Conservation (phyloP, 1,139 yeast species). For the Pichia sp. region DNA sequence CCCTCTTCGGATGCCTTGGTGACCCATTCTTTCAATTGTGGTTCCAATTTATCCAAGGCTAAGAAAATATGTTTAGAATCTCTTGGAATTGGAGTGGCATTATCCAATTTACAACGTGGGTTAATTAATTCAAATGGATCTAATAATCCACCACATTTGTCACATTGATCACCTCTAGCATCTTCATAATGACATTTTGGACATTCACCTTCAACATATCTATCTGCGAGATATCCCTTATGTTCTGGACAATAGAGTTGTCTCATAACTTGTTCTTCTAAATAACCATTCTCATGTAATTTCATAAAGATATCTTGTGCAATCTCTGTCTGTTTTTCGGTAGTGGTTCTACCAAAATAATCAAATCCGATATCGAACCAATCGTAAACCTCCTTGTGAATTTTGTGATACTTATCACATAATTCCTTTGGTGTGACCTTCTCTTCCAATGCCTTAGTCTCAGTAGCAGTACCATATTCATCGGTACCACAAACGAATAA, state of each 20-base stretch:
- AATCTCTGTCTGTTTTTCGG: conserved; percentile 84
- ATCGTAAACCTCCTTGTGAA: conserved; percentile 86
- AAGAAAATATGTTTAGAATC: conserved; percentile 83
- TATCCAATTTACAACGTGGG: conserved; percentile 93
- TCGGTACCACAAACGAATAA: conserved; percentile 94
- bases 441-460: conserved; percentile 95
- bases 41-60: conserved; percentile 76
- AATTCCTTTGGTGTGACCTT: conserved; percentile 78
- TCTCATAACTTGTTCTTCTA: conserved; percentile 82
- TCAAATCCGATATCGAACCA: conserved; percentile 97
- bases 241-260: conserved; percentile 91
- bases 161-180: conserved; percentile 99
- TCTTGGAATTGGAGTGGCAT: conserved; percentile 69
- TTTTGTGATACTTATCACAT: conserved; percentile 81
- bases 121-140: conserved; percentile 89
- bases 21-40: conserved; percentile 67
- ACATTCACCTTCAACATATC: conserved; percentile 96
- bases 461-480: conserved; percentile 99
- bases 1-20: conserved; percentile 62
- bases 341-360: conserved; percentile 93
- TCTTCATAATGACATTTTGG: conserved; percentile 93
- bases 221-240: conserved; percentile 86
- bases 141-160: conserved; percentile 82
- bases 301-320: conserved; percentile 88
- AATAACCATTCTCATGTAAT: conserved; percentile 61